A percentile compares a stretch with the other conserved stretches of the same genome.
Evolutionary conservation across 495 filamentous ascomycete species (phyloP).

Genomic region (Durotheca rogersii): DNA sequence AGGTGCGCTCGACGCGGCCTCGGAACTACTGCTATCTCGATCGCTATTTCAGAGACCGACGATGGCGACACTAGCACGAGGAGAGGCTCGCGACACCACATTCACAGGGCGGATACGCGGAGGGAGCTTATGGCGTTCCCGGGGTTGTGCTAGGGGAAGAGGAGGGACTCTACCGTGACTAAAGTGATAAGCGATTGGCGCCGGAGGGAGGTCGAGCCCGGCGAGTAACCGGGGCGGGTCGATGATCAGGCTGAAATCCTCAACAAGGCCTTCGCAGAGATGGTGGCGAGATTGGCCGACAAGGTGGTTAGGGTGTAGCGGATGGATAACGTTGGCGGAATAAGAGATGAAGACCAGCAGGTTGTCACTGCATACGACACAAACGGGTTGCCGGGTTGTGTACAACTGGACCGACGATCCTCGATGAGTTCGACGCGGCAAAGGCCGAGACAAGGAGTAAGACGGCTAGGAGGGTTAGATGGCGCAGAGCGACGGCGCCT

Average conservation of each 20-base stretch:
- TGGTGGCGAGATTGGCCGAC: neutral
- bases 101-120: slow-evolving; percentile 3
- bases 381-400: slow-evolving; percentile 4
- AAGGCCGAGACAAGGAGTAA: slow-evolving; percentile 20
- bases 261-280: slow-evolving; percentile 4
- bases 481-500: slow-evolving; percentile 11
- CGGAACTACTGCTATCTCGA: neutral
- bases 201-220: slow-evolving; percentile 17
- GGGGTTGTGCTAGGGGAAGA: slow-evolving; percentile 1
- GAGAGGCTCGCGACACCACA: neutral
- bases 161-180: neutral
- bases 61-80: neutral
- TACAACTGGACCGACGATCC: neutral
- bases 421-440: slow-evolving; percentile 8
- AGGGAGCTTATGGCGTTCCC: slow-evolving; percentile 3
- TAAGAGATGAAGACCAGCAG: slow-evolving; percentile 1
- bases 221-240: slow-evolving; percentile 1
- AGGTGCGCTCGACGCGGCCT: neutral
- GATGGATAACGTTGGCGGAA: slow-evolving; percentile 8
- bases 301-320: slow-evolving; percentile 12
- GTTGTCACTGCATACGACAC: slow-evolving; percentile 1
- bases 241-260: slow-evolving; percentile 9
- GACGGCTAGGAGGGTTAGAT: slow-evolving; percentile 9
- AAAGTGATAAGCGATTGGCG: slow-evolving; percentile 14
- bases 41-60: slow-evolving; percentile 8